These are phyloP conservation scores for Adiantum capillusveneris DNA, from an alignment of 75 land plant genomes.

Conservation along the genomic window DNA sequence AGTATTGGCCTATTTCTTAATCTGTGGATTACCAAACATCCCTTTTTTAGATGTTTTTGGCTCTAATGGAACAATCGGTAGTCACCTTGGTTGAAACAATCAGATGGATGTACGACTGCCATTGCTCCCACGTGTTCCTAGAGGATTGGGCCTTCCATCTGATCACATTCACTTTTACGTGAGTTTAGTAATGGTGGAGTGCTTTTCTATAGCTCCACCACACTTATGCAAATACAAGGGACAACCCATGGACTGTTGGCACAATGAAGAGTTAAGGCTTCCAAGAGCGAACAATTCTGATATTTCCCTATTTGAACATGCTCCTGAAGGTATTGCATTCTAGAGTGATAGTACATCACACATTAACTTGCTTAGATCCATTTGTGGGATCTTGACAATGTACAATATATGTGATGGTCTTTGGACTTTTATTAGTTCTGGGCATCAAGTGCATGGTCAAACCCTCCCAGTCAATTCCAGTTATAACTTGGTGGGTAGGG, in stretches of 20 bases:
- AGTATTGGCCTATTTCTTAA: too few species aligned
- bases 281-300: slow-evolving; percentile 12
- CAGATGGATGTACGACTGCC: slow-evolving; percentile 37
- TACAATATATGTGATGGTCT: neutral
- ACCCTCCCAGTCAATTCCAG: too few species aligned
- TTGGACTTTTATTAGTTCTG: neutral
- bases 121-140: slow-evolving; percentile 8
- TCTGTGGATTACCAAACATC: too few species aligned
- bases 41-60: too few species aligned
- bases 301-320: slow-evolving; percentile 15
- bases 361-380: neutral
- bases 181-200: too few species aligned
- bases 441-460: slow-evolving; percentile 17
- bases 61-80: slow-evolving; percentile 81
- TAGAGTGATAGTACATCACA: too few species aligned
- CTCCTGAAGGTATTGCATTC: slow-evolving; percentile 13
- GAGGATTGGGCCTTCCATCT: slow-evolving; percentile 23
- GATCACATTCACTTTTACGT: slow-evolving; percentile 58
- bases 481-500: too few species aligned
- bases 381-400: neutral
- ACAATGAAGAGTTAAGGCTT: slow-evolving; percentile 2
- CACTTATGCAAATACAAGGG: too few species aligned
- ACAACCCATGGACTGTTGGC: too few species aligned
- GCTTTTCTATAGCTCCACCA: too few species aligned
- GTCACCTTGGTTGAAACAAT: slow-evolving; percentile 37